Base-by-base conservation (phyloP, 805 yeast species). In the Candida manassasensis region DNA sequence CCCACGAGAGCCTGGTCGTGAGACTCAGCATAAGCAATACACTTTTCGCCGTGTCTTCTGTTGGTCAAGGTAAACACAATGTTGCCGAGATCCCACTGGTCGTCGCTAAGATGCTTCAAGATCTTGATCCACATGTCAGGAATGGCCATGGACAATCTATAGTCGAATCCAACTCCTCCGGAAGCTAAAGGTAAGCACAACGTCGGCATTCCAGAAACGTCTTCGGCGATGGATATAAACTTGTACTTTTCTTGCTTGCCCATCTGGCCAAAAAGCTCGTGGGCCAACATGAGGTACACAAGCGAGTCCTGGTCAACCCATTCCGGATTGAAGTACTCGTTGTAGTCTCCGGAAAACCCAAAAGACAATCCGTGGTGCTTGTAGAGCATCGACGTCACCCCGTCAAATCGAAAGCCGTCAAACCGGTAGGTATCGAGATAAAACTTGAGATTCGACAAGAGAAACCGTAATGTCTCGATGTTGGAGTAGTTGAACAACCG, bases 101-200 rank as follows among this genome's bases (percentile, higher is more conserved):
- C 96, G 58, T 90, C 97, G 29, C 61, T 53, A 40, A 72, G 63
- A 55, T 89, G 97, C 55, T 93, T 90, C 48, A 90, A 63, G 32
- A 88, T 60, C 59, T 93, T 93, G 64, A 90, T 90, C 98, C 98
- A 90, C 97, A 90, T 90, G 59, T 90, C 98, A 3, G 98, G 98
- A 40, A 90, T 70, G 1, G 97, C 97, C 98, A 90, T 90, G 2
- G 95, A 93, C 36, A 90, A 69, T 43, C 97, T 71, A 59, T 90
- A 90, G 56, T 89, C 93, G 52, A 90, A 90, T 0, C 97, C 98
- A 42, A 84, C 80, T 38, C 98, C 98, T 32, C 97, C 97, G 16
- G 66, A 55, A 0, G 47, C 35, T 34, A 85, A 71, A 4, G 93
- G 80, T 37, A 84, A 59, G 59, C 97, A 90, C 38, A 93, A 64